Evolutionary conservation across 1,284 basidiomycete species (phyloP).

Genomic region (Mycena citricolor): DNA sequence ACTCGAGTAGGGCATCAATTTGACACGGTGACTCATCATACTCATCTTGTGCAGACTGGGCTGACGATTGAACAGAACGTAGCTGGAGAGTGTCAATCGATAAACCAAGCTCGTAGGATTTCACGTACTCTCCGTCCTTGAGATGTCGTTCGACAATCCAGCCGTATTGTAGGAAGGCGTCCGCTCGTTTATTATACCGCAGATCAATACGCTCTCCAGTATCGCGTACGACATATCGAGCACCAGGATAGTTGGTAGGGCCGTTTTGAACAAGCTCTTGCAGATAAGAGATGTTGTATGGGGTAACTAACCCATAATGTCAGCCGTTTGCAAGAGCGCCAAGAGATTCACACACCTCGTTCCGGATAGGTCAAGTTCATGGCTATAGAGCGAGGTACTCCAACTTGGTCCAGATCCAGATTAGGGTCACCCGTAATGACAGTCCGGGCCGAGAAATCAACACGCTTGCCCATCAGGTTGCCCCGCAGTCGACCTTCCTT

Average conservation of each 20-base stretch:
- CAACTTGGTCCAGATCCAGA: conserved; percentile 94
- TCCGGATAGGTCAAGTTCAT: conserved; percentile 99
- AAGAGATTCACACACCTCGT: conserved; percentile 74
- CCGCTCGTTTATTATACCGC: conserved; percentile 97
- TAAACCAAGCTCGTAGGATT: background rate
- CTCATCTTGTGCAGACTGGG: conserved; percentile 99
- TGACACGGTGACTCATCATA: conserved; percentile 99
- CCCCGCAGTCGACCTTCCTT: conserved; percentile 98
- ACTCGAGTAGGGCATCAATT: conserved; percentile 99
- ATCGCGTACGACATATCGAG: conserved; percentile 96
- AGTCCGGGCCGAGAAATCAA: conserved; percentile 98
- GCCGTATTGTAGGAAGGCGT: conserved; percentile 95
- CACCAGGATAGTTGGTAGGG: conserved; percentile 94
- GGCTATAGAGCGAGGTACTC: conserved; percentile 95
- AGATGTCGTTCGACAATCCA: conserved; percentile 99
- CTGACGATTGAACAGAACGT: conserved; percentile 97
- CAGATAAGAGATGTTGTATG: conserved; percentile 94
- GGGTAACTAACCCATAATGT: conserved; percentile 73
- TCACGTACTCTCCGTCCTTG: conserved; percentile 92
- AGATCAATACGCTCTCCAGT: conserved; percentile 98
- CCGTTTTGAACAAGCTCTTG: conserved; percentile 98
- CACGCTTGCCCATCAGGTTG: conserved; percentile 99
- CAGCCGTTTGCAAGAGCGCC: background rate
- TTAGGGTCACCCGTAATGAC: conserved; percentile 99
- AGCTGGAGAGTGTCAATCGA: conserved; percentile 47